Evolutionary conservation across 2,329 filamentous ascomycete genomes (phyloP).

Genomic region (Aureobasidium sp.): DNA sequence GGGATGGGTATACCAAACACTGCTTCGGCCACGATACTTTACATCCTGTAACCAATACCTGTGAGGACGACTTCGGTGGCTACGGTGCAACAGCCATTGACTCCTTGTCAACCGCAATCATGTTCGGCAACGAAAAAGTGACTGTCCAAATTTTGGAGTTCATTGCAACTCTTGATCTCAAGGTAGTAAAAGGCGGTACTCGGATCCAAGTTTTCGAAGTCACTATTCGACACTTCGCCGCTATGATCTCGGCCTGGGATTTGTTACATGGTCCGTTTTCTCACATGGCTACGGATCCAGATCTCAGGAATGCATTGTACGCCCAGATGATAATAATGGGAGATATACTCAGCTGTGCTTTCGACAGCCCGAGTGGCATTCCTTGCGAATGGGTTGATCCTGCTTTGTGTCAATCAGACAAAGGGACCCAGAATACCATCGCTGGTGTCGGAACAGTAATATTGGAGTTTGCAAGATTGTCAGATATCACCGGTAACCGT

Average conservation of each 20-base stretch:
- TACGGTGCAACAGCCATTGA: conserved; percentile 22
- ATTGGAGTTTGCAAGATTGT: conserved; percentile 19
- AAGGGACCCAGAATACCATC: conserved; percentile 18
- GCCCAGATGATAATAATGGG: conserved; percentile 18
- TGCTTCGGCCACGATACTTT: conserved; percentile 27
- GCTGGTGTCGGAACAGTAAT: conserved; percentile 19
- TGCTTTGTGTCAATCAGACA: conserved; percentile 16
- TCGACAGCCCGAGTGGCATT: conserved; percentile 17
- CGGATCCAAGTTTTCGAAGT: conserved; percentile 20
- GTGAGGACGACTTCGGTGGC: conserved; percentile 20
- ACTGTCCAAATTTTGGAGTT: conserved; percentile 17
- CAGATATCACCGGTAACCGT: conserved; percentile 20
- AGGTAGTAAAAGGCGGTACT: conserved; percentile 12
- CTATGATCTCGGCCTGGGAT: conserved; percentile 21
- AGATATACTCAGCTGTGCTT: conserved; percentile 18
- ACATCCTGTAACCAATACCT: conserved; percentile 20
- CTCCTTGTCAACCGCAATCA: conserved; percentile 19
- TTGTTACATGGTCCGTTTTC: conserved; percentile 19
- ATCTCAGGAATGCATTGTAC: conserved; percentile 15
- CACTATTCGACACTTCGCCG: conserved; percentile 20
- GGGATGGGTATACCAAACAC: conserved; percentile 26
- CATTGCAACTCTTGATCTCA: conserved; percentile 18
- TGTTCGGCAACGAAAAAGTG: conserved; percentile 18
- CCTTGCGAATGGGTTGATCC: conserved; percentile 21
- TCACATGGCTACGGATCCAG: conserved; percentile 12